Conservation (phyloP, 306 rosid species). For the Aeschynomene evenia region DNA sequence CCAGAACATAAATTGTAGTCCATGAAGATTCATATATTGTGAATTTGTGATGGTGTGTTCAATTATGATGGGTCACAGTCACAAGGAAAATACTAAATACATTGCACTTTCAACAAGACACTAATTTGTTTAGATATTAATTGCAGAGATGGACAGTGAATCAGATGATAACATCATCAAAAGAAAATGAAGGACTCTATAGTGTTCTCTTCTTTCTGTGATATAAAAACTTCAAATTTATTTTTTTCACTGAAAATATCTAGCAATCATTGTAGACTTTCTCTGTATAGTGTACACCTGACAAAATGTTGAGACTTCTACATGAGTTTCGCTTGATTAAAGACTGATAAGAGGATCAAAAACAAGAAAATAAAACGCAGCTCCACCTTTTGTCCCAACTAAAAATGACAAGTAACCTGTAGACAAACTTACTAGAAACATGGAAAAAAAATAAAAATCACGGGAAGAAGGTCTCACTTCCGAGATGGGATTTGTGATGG, state of each 20-base stretch:
- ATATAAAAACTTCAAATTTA: not conserved
- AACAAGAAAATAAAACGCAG: not conserved
- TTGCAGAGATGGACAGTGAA: conserved; percentile 2
- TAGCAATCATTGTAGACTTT: not conserved
- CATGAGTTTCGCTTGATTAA: not conserved
- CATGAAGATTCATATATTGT: not conserved
- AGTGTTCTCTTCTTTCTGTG: not conserved
- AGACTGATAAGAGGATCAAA: not conserved
- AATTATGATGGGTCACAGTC: not conserved
- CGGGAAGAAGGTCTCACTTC: conserved; percentile 51
- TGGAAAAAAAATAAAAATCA: conserved; percentile 19
- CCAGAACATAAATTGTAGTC: not conserved
- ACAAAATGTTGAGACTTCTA: not conserved
- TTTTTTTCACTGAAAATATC: not conserved
- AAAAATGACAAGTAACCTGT: not conserved
- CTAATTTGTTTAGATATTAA: not conserved
- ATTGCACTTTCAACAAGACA: not conserved
- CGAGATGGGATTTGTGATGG: conserved; percentile 68
- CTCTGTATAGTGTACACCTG: not conserved
- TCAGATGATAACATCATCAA: not conserved
- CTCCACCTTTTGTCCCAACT: not conserved
- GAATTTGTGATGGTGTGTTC: conserved; percentile 8
- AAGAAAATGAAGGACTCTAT: conserved; percentile 16
- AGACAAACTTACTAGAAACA: not conserved
- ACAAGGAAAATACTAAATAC: conserved; percentile 1